These are phyloP conservation scores for Salix caprea DNA, from an alignment of 345 rosid species.

Conservation along the genomic window DNA sequence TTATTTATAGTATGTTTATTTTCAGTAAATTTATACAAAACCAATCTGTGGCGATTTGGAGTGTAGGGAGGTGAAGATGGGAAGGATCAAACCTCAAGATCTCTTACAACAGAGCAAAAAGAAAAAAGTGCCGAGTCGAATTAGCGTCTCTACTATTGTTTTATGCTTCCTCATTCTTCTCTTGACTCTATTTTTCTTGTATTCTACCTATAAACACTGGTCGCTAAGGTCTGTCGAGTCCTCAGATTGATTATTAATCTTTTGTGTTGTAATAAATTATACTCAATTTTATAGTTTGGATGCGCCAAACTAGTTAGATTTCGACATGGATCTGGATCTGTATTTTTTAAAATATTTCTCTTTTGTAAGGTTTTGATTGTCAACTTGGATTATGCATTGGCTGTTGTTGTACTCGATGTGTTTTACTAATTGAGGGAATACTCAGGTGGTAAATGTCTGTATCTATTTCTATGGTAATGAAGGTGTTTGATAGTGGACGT, in stretches of 20 bases:
- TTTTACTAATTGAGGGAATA: neutral
- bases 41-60: neutral
- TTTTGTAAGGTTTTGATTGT: neutral
- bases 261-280: neutral
- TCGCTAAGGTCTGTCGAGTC: conserved; percentile 44
- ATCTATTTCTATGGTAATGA: too few species aligned
- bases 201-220: conserved; percentile 56
- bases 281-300: neutral
- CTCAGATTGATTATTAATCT: neutral
- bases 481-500: too few species aligned
- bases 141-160: conserved; percentile 46
- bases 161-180: conserved; percentile 38
- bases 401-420: neutral
- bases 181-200: conserved; percentile 47
- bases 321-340: neutral
- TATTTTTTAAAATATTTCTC: neutral
- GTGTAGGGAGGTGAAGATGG: conserved; percentile 31
- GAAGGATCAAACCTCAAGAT: conserved; percentile 78
- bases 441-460: neutral
- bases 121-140: conserved; percentile 62
- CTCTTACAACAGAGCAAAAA: conserved; percentile 68
- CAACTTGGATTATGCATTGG: neutral
- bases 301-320: neutral
- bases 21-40: neutral
- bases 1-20: neutral